A percentile compares a stretch with the other conserved stretches of the same genome.
These are phyloP conservation scores for Platanthera guangdongensis DNA, from an alignment of 106 monocot genomes.

Conservation along the genomic window DNA sequence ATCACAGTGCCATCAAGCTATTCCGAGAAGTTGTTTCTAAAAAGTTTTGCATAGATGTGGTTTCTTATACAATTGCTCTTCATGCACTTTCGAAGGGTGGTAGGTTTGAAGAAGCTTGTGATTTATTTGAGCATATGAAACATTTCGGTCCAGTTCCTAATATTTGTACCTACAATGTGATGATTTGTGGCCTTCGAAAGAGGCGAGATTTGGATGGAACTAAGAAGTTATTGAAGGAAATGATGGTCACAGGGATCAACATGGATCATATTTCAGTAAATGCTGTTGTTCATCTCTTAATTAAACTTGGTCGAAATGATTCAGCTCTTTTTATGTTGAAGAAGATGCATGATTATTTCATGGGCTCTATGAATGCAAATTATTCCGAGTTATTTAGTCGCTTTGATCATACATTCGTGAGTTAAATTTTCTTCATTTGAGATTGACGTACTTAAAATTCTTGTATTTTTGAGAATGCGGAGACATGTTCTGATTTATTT, in stretches of 20 bases:
- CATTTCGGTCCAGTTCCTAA: constrained; percentile 26
- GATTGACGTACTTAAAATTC: constrained; percentile 3
- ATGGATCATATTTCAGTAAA: constrained; percentile 38
- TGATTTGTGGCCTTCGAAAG: constrained; percentile 40
- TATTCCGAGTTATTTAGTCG: constrained; percentile 15
- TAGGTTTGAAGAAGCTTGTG: constrained; percentile 35
- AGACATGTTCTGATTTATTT: constrained; percentile 11
- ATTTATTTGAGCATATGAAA: constrained; percentile 55
- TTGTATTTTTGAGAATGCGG: constrained; percentile 6
- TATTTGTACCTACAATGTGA: constrained; percentile 54
- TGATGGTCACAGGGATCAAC: constrained; percentile 24
- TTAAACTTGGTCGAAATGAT: constrained; percentile 19
- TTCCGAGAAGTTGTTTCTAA: constrained; percentile 31
- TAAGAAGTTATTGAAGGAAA: constrained; percentile 26
- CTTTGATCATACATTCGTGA: constrained; percentile 4
- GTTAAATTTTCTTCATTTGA: constrained; percentile 2
- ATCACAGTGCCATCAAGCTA: constrained; percentile 32
- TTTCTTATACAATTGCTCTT: constrained; percentile 39
- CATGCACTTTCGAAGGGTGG: constrained; percentile 30
- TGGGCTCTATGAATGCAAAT: constrained; percentile 14
- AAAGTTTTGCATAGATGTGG: constrained; percentile 36
- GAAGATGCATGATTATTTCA: constrained; percentile 19
- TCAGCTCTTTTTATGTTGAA: constrained; percentile 24
- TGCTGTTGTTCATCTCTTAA: constrained; percentile 17
- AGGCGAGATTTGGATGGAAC: constrained; percentile 25